Evolutionary conservation across 768 basidiomycete species (phyloP).

Genomic region (Phylloporus scabripes): DNA sequence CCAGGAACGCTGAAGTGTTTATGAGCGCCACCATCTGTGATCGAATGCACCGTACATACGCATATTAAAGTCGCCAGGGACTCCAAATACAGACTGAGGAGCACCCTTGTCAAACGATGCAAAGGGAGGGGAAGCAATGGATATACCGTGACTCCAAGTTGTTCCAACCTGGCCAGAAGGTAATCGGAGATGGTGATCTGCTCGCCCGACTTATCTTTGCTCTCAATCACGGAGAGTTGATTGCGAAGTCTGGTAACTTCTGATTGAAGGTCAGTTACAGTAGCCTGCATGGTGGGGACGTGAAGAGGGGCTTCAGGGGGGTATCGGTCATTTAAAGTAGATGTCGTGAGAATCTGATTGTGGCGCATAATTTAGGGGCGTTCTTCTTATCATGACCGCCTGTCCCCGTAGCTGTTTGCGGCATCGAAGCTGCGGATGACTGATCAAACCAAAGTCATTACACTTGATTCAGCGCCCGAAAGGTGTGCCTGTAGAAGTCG

Average conservation of each 20-base stretch:
- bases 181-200: slow-evolving; percentile 54
- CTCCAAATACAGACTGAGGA: slow-evolving; percentile 68
- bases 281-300: slow-evolving; percentile 14
- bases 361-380: too few species aligned
- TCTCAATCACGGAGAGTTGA: slow-evolving; percentile 33
- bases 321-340: background rate
- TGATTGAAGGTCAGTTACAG: slow-evolving; percentile 31
- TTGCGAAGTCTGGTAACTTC: slow-evolving; percentile 44
- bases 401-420: too few species aligned
- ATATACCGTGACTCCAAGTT: slow-evolving; percentile 58
- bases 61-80: slow-evolving; percentile 86
- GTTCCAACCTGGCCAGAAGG: slow-evolving; percentile 55
- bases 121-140: background rate
- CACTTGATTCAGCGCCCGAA: too few species aligned
- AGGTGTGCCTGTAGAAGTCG: too few species aligned
- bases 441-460: too few species aligned
- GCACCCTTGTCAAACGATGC: background rate
- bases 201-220: slow-evolving; percentile 28
- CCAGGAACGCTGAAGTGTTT: slow-evolving; percentile 22
- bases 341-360: too few species aligned
- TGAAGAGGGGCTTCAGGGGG: background rate
- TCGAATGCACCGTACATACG: slow-evolving; percentile 28
- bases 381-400: too few species aligned
- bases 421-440: too few species aligned
- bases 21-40: slow-evolving; percentile 1